Evolutionary conservation across 1,284 basidiomycete genomes (phyloP).

Genomic region (Exsudoporus floridanus): DNA sequence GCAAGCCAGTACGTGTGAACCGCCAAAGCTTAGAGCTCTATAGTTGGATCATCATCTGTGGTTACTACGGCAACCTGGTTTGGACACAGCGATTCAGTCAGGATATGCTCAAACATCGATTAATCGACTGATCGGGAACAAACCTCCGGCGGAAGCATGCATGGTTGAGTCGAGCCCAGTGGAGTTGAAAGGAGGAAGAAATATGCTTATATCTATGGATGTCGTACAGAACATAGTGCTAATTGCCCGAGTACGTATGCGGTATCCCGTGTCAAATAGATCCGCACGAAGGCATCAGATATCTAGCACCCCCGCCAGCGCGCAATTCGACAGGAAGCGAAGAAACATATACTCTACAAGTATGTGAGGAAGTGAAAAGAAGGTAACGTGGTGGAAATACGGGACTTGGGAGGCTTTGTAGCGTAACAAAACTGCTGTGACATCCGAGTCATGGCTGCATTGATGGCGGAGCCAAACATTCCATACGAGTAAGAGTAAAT

Average conservation of each 20-base stretch:
- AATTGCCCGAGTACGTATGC: neutral
- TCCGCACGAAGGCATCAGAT: neutral
- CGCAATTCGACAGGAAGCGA: neutral
- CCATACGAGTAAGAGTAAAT: neutral
- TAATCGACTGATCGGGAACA: neutral
- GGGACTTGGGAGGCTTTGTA: neutral
- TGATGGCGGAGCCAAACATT: neutral
- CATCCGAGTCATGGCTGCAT: neutral
- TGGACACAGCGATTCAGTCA: neutral
- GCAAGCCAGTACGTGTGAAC: neutral
- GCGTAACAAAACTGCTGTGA: neutral
- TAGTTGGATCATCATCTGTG: neutral
- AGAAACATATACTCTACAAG: no score
- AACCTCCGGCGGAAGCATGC: neutral
- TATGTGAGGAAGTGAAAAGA: neutral
- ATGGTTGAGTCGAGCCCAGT: neutral
- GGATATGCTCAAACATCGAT: neutral
- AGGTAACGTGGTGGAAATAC: neutral
- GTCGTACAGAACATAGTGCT: neutral
- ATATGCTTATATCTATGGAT: neutral
- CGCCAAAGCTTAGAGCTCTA: neutral
- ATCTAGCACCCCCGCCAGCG: neutral
- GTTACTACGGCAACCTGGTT: neutral
- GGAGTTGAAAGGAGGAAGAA: no score
- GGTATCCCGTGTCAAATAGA: neutral